Conservation (phyloP, 176 grass and related monocot species). For the Oryza meridionalis region DNA sequence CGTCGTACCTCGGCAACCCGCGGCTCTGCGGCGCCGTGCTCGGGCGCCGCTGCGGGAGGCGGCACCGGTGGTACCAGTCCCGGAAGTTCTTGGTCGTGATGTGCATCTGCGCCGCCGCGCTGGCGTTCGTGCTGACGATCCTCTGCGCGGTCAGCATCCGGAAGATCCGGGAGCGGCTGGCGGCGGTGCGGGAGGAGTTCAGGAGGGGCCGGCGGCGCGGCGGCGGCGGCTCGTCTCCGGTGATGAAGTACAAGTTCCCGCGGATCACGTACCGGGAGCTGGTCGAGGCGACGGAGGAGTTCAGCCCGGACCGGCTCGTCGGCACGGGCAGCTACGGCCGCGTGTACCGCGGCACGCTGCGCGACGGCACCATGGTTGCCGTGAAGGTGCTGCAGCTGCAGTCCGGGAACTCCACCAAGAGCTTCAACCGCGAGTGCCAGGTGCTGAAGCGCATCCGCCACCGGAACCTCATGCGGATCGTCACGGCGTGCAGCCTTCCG, state of each 20-base stretch:
- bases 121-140: constrained; percentile 60
- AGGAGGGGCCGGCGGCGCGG: constrained; percentile 3
- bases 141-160: constrained; percentile 46
- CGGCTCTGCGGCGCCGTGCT: constrained; percentile 55
- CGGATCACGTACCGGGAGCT: constrained; percentile 84
- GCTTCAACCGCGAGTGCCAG: constrained; percentile 87
- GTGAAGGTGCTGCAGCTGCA: constrained; percentile 93
- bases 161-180: constrained; percentile 47
- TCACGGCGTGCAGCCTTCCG: constrained; percentile 83
- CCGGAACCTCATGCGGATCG: constrained; percentile 90
- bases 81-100: constrained; percentile 54
- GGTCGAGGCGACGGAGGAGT: constrained; percentile 71
- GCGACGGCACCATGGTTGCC: constrained; percentile 72
- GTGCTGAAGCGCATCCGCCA: constrained; percentile 94
- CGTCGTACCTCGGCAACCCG: constrained; percentile 71
- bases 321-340: constrained; percentile 83
- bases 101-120: constrained; percentile 34
- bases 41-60: constrained; percentile 33
- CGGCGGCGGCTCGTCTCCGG: constrained; percentile 49
- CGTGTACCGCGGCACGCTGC: constrained; percentile 73
- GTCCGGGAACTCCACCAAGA: constrained; percentile 84
- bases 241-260: constrained; percentile 77
- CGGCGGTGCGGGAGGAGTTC: constrained; percentile 43
- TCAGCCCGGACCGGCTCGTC: constrained; percentile 58
- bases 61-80: constrained; percentile 43